Conservation (phyloP, 225 moss, liverwort and hornwort genomes). For the Pleurozium schreberi region DNA sequence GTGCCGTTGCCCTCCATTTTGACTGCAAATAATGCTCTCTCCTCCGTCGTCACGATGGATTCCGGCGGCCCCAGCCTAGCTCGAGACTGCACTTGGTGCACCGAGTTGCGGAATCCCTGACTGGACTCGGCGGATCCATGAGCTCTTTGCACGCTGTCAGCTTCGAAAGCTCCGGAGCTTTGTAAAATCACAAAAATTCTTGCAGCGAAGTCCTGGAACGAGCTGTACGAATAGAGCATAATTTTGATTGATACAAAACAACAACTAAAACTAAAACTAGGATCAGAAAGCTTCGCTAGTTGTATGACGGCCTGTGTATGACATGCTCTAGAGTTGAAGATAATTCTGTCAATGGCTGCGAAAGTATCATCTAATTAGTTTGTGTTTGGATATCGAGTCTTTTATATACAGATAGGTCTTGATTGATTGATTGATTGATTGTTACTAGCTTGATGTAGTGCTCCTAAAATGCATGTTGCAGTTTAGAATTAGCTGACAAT, state of each 20-base stretch:
- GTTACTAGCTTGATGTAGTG: not conserved
- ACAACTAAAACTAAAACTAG: not conserved
- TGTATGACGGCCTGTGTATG: not conserved
- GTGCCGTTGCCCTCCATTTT: not conserved
- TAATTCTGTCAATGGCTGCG: not conserved
- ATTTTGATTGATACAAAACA: not conserved
- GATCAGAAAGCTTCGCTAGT: not conserved
- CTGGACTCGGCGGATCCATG: not conserved
- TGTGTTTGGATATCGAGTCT: not conserved
- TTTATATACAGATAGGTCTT: not conserved
- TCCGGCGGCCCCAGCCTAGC: not conserved
- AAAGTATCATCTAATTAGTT: not conserved
- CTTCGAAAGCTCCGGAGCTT: not conserved
- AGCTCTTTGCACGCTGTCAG: not conserved
- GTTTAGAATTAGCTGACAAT: no score
- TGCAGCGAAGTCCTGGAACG: not conserved
- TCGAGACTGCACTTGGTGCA: not conserved
- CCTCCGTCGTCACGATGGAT: not conserved
- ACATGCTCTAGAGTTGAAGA: not conserved
- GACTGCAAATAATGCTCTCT: not conserved
- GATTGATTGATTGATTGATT: not conserved
- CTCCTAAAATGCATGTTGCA: no score
- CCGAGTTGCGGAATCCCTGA: not conserved
- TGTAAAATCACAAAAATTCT: not conserved
- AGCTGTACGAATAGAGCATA: not conserved